These are phyloP conservation scores for Sclerotinia nivalis DNA, from an alignment of 2,329 filamentous ascomycete genomes.

Conservation along the genomic window DNA sequence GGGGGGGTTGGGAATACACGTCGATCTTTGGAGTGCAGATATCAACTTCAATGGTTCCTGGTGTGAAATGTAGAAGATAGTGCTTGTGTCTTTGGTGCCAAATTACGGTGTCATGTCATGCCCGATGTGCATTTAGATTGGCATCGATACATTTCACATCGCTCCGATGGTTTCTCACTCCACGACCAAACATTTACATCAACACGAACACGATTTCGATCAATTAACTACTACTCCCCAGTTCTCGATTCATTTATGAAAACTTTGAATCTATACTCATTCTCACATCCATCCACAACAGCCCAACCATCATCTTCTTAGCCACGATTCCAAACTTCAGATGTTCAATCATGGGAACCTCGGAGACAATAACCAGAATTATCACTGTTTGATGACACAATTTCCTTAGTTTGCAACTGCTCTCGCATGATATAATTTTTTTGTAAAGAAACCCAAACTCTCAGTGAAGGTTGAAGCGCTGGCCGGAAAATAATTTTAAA, in stretches of 20 bases:
- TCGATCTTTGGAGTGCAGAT: background rate
- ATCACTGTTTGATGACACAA: background rate
- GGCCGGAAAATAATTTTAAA: background rate
- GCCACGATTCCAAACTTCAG: too few relatives aligned
- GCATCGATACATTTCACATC: background rate
- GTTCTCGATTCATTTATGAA: background rate
- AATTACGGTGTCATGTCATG: background rate
- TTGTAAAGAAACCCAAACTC: background rate
- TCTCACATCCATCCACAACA: background rate
- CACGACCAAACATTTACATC: background rate
- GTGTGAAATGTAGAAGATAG: background rate
- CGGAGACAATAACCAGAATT: background rate
- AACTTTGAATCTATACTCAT: too few relatives aligned
- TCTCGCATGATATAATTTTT: background rate
- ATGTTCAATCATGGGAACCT: background rate
- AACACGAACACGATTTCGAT: background rate
- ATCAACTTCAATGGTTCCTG: background rate
- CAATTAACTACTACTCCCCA: background rate
- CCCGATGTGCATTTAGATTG: background rate
- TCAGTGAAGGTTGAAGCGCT: background rate
- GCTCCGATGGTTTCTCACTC: background rate
- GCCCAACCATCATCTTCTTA: background rate
- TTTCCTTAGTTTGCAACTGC: background rate
- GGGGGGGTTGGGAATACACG: rapidly evolving
- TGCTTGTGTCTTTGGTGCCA: background rate